phyloP scores from a whole-genome alignment of 805 yeast species.

The Hanseniaspora mollemarum region DNA sequence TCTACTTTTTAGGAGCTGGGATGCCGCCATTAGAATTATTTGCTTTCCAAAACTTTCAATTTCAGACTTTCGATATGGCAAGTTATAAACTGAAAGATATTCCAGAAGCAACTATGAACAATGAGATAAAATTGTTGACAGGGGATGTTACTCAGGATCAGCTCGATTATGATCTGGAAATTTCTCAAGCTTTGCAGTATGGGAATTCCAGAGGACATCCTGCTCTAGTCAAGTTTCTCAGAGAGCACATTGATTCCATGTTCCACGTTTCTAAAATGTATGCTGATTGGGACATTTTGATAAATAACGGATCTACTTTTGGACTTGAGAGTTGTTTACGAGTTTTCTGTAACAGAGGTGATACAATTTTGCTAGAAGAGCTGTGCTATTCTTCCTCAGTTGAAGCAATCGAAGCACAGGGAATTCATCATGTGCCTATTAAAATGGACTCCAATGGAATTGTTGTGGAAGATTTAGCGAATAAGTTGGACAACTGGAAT shows the following conservation, averaged over 20 bases:
- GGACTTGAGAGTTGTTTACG: conserved; percentile 68
- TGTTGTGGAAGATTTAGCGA: conserved; percentile 50
- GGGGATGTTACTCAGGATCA: conserved; percentile 18
- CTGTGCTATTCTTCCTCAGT: conserved; percentile 66
- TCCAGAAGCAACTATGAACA: conserved; percentile 29
- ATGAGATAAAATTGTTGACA: conserved; percentile 23
- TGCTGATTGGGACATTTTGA: conserved; percentile 54
- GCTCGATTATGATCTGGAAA: conserved; percentile 41
- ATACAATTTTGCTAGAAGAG: conserved; percentile 62
- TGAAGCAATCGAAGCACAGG: conserved; percentile 60
- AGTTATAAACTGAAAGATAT: conserved; percentile 56
- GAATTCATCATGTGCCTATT: conserved; percentile 52
- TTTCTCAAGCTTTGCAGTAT: conserved; percentile 64
- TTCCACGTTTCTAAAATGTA: conserved; percentile 28
- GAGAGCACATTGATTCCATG: conserved; percentile 38
- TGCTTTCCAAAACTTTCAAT: conserved; percentile 56
- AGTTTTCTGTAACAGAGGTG: conserved; percentile 60
- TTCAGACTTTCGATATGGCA: conserved; percentile 37
- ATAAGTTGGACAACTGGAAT: conserved; percentile 51
- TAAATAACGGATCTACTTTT: conserved; percentile 71
- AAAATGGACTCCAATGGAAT: conserved; percentile 65
- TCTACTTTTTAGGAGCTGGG: conserved; percentile 74
- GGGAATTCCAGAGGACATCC: conserved; percentile 60
- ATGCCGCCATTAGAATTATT: conserved; percentile 66
- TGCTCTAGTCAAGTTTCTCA: conserved; percentile 44